Conservation (phyloP, 768 basidiomycete genomes). For the Filobasidium wieringae region DNA sequence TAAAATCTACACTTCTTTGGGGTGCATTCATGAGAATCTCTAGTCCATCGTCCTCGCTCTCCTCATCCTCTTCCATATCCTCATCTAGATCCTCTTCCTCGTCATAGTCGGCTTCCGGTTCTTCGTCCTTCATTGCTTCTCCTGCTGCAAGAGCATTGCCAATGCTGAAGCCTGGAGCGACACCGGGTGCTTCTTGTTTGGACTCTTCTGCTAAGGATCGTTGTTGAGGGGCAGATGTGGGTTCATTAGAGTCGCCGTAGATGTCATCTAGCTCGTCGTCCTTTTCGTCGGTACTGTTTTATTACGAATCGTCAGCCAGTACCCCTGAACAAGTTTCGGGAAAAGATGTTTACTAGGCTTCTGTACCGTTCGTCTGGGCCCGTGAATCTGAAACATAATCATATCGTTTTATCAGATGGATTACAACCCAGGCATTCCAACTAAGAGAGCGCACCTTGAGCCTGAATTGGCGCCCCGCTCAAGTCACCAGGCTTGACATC, state of each 20-base stretch:
- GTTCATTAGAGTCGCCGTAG: constrained; percentile 2
- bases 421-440: background rate
- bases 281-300: background rate
- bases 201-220: background rate
- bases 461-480: background rate
- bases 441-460: background rate
- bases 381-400: too few relatives aligned
- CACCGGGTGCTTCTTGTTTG: background rate
- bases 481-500: constrained; percentile 3
- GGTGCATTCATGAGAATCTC: constrained; percentile 27
- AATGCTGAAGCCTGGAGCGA: background rate
- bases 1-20: constrained; percentile 29
- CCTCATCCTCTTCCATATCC: constrained; percentile 15
- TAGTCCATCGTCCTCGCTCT: constrained; percentile 33
- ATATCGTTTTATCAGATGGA: background rate
- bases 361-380: background rate
- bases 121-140: too few relatives aligned
- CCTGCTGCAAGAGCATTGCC: constrained; percentile 23
- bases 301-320: background rate
- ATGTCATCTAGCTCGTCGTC: constrained; percentile 7
- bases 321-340: background rate
- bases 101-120: too few relatives aligned
- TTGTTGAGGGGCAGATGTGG: background rate
- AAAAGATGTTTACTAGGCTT: background rate
- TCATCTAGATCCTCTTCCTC: constrained; percentile 20